Evolutionary conservation across 2,329 filamentous ascomycete genomes (phyloP).

Genomic region (Trichophaea hybrida): DNA sequence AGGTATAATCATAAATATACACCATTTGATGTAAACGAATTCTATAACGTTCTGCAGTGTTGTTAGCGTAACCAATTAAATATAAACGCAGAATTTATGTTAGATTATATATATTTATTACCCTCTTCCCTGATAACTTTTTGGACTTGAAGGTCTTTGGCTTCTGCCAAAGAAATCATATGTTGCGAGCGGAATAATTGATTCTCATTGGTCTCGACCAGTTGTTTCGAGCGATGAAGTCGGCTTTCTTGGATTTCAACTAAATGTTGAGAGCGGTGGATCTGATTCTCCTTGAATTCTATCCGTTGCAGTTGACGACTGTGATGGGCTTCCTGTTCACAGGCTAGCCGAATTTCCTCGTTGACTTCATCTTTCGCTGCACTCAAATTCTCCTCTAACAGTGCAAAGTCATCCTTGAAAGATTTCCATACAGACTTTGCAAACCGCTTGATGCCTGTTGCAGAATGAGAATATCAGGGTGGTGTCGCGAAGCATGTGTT

Average conservation of each 20-base stretch:
- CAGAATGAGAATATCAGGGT: neutral
- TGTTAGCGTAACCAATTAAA: neutral
- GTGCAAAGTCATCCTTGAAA: conserved; percentile 15
- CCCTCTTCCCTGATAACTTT: neutral
- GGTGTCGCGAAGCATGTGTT: neutral
- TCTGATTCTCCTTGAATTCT: neutral
- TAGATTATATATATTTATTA: neutral
- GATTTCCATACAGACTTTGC: conserved; percentile 17
- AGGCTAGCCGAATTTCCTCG: conserved; percentile 13
- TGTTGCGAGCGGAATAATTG: neutral
- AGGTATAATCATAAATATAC: neutral
- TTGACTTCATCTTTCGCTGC: conserved; percentile 11
- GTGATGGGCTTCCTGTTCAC: conserved; percentile 4
- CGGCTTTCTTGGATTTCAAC: neutral
- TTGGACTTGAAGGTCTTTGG: neutral
- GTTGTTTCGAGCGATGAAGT: neutral
- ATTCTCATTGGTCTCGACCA: neutral
- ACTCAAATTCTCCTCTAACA: conserved; percentile 11
- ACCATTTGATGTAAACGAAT: neutral
- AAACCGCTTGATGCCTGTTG: neutral
- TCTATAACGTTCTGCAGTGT: neutral
- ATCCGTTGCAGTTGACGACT: neutral
- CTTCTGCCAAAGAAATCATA: neutral
- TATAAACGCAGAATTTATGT: neutral
- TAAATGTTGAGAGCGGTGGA: neutral